These are phyloP conservation scores for Protomyces macrosporus DNA, from an alignment of 1,139 yeast genomes.

Conservation along the genomic window DNA sequence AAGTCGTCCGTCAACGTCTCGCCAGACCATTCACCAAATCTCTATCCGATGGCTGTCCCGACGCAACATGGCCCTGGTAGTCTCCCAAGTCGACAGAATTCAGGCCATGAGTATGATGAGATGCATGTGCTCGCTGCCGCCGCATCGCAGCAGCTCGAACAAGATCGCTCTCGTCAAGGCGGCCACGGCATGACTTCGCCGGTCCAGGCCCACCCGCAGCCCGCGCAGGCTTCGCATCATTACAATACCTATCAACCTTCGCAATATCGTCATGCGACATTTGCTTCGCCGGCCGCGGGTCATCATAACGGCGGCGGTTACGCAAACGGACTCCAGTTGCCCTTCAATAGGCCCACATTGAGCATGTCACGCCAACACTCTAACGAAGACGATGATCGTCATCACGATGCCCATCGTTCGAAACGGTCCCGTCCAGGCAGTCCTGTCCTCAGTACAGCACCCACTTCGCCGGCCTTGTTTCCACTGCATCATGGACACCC, in stretches of 20 bases:
- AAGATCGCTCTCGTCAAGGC: slow-evolving; percentile 38
- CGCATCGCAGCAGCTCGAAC: slow-evolving; percentile 70
- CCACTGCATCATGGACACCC: slow-evolving; percentile 7
- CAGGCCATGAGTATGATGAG: slow-evolving; percentile 40
- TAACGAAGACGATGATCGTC: slow-evolving; percentile 25
- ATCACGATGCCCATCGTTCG: slow-evolving; percentile 37
- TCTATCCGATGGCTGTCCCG: slow-evolving; percentile 18
- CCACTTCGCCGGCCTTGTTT: slow-evolving; percentile 45
- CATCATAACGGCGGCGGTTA: slow-evolving; percentile 21
- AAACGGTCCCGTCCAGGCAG: slow-evolving; percentile 74
- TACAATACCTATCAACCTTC: slow-evolving; percentile 7
- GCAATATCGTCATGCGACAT: slow-evolving; percentile 24
- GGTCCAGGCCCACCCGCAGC: neutral
- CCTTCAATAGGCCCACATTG: slow-evolving; percentile 21
- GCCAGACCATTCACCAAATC: slow-evolving; percentile 33
- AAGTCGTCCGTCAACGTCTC: slow-evolving; percentile 32
- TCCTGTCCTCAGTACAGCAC: slow-evolving; percentile 61
- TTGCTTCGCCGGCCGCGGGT: slow-evolving; percentile 23
- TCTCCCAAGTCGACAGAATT: neutral
- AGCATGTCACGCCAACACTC: slow-evolving; percentile 29
- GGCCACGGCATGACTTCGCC: neutral
- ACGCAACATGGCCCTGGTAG: slow-evolving; percentile 2
- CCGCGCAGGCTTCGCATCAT: neutral
- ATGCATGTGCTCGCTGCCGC: slow-evolving; percentile 76
- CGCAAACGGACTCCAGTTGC: slow-evolving; percentile 16